A percentile compares a stretch with the other conserved stretches of the same genome.
Conservation (phyloP, 768 basidiomycete genomes). For the Termitomyces sp. region DNA sequence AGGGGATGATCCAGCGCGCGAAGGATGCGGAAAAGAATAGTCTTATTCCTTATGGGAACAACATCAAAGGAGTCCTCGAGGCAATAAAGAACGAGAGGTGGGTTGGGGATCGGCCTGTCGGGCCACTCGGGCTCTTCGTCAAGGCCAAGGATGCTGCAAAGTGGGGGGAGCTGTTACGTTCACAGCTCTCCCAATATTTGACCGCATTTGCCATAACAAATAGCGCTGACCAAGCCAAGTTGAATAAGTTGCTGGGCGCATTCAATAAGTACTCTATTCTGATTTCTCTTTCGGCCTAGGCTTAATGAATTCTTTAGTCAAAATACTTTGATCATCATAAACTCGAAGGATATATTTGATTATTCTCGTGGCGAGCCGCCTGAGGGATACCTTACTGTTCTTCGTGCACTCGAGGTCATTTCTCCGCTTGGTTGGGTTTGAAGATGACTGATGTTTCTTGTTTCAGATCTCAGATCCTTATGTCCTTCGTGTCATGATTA, state of each 20-base stretch:
- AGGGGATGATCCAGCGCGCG: slow-evolving; percentile 45
- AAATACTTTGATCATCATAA: slow-evolving; percentile 51
- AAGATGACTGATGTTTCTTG: slow-evolving; percentile 1
- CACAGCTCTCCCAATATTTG: slow-evolving; percentile 52
- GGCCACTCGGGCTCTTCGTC: slow-evolving; percentile 78
- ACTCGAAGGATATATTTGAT: slow-evolving; percentile 76
- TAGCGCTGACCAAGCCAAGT: slow-evolving; percentile 45
- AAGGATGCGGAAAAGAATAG: slow-evolving; percentile 49
- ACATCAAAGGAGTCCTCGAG: slow-evolving; percentile 53
- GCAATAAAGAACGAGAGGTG: slow-evolving; percentile 47
- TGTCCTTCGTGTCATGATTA: slow-evolving; percentile 79
- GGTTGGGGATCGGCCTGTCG: slow-evolving; percentile 63
- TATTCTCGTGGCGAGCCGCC: slow-evolving; percentile 70
- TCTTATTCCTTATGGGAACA: slow-evolving; percentile 54
- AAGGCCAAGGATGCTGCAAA: slow-evolving; percentile 57
- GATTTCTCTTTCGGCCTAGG: background rate
- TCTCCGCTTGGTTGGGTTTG: background rate
- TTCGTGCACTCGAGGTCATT: slow-evolving; percentile 73
- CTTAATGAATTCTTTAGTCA: slow-evolving; percentile 24
- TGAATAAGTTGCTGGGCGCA: slow-evolving; percentile 53
- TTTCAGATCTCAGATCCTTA: slow-evolving; percentile 68
- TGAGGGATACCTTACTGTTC: slow-evolving; percentile 56
- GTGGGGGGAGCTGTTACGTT: slow-evolving; percentile 65
- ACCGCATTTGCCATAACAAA: slow-evolving; percentile 73
- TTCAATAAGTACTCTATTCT: slow-evolving; percentile 53